phyloP scores from a whole-genome alignment of 164 flowering plant genomes.

The Saururus chinensis region DNA sequence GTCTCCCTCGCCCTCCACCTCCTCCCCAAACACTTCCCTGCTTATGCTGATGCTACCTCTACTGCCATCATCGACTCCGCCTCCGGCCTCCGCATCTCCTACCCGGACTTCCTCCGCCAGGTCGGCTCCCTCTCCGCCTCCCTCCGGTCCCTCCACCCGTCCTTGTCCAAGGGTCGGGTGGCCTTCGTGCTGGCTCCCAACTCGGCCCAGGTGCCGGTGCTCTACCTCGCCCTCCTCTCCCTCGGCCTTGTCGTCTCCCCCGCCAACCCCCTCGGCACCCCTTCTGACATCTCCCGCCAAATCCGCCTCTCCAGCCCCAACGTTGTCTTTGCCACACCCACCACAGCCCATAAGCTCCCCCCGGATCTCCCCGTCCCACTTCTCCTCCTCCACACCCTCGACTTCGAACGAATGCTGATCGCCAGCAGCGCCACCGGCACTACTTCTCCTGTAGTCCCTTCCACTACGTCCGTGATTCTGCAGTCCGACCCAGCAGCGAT shows the following conservation, averaged over 20 bases:
- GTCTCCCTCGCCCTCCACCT: slow-evolving; percentile 9
- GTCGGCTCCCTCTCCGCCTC: no score
- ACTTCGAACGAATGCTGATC: slow-evolving; percentile 13
- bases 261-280: slow-evolving; percentile 48
- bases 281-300: slow-evolving; percentile 43
- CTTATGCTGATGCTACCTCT: not conserved
- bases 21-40: slow-evolving; percentile 1
- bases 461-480: slow-evolving; percentile 47
- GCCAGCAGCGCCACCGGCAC: not conserved
- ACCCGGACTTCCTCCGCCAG: slow-evolving; percentile 24
- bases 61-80: slow-evolving; percentile 36
- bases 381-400: slow-evolving; percentile 20
- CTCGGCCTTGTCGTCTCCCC: slow-evolving; percentile 60
- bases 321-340: slow-evolving; percentile 44
- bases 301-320: slow-evolving; percentile 33
- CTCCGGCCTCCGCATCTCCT: slow-evolving; percentile 26
- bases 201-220: slow-evolving; percentile 29
- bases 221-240: slow-evolving; percentile 51
- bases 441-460: slow-evolving; percentile 17
- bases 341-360: slow-evolving; percentile 28
- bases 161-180: slow-evolving; percentile 20
- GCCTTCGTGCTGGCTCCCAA: slow-evolving; percentile 43
- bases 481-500: no score
- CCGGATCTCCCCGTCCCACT: slow-evolving; percentile 4
- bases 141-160: no score